These are phyloP conservation scores for Globisporangium emineosum DNA, from an alignment of 352 stramenopile genomes.

Conservation along the genomic window DNA sequence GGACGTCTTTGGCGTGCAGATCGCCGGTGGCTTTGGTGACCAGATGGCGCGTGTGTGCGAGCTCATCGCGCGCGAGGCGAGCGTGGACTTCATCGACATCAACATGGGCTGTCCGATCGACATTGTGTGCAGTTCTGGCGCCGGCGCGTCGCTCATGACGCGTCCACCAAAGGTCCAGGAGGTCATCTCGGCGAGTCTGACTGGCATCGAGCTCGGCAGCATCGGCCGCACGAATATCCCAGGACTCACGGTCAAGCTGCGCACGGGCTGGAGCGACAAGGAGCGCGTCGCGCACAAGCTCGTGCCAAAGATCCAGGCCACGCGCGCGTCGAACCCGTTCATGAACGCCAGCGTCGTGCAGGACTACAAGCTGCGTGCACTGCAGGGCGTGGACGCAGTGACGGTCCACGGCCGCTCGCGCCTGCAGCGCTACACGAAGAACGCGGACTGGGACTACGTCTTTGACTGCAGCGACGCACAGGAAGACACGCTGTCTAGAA, in stretches of 20 bases:
- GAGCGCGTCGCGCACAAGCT: constrained; percentile 94
- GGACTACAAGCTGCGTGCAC: constrained; percentile 60
- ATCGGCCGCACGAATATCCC: constrained; percentile 28
- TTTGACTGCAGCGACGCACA: constrained; percentile 82
- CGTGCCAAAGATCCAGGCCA: constrained; percentile 86
- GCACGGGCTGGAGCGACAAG: constrained; percentile 96
- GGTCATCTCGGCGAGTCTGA: constrained; percentile 88
- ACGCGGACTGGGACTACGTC: constrained; percentile 99
- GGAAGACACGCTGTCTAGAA: constrained; percentile 21
- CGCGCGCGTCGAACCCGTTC: constrained; percentile 52
- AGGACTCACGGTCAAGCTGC: constrained; percentile 97
- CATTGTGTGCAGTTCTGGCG: constrained; percentile 84
- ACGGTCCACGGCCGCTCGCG: constrained; percentile 96
- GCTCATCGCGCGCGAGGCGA: constrained; percentile 90
- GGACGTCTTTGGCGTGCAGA: constrained; percentile 98
- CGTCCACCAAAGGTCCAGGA: constrained; percentile 86
- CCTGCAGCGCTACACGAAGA: constrained; percentile 96
- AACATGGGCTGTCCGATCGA: constrained; percentile 99
- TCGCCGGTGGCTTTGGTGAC: constrained; percentile 91
- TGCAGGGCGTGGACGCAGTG: constrained; percentile 70
- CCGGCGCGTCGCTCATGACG: constrained; percentile 94
- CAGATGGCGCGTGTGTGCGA: constrained; percentile 93
- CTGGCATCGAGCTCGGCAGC: constrained; percentile 72
- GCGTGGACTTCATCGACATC: constrained; percentile 98
- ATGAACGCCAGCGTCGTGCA: constrained; percentile 80